Evolutionary conservation across 805 yeast species (phyloP).

Genomic region (Yamadazyma tumulicola): DNA sequence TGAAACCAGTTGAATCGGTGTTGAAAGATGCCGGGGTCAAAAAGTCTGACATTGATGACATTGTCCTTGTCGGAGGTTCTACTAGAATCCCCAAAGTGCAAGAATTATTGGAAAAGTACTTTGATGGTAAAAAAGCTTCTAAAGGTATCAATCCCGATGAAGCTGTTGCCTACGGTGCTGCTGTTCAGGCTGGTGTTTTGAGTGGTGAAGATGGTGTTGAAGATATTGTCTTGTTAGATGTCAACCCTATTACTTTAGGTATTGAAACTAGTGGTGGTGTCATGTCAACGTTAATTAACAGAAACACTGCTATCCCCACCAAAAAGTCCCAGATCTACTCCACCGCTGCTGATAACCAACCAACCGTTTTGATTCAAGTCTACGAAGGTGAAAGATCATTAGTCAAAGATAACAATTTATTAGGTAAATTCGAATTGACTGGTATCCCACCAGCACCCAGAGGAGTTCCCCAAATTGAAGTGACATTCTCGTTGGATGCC

Average conservation of each 20-base stretch:
- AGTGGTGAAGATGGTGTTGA: conserved; percentile 96
- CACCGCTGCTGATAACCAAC: conserved; percentile 97
- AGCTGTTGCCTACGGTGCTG: conserved; percentile 67
- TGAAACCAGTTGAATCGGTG: conserved; percentile 46
- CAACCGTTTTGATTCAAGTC: conserved; percentile 98
- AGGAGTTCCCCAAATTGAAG: conserved; percentile 99
- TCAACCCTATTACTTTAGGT: conserved; percentile 97
- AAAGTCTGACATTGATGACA: conserved; percentile 44
- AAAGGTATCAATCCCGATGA: conserved; percentile 50
- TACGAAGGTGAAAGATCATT: conserved; percentile 99
- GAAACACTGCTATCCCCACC: conserved; percentile 99
- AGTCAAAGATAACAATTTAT: conserved; percentile 94
- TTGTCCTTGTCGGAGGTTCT: conserved; percentile 48
- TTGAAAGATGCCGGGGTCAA: conserved; percentile 43
- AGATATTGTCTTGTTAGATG: conserved; percentile 93
- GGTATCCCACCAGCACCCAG: conserved; percentile 98
- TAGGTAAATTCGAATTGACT: conserved; percentile 98
- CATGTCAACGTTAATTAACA: conserved; percentile 97
- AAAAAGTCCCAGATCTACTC: conserved; percentile 98
- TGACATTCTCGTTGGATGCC: conserved; percentile 98
- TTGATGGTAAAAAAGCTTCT: conserved; percentile 55
- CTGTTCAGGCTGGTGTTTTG: conserved; percentile 98
- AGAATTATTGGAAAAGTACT: conserved; percentile 44
- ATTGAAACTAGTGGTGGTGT: conserved; percentile 99
- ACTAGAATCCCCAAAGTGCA: conserved; percentile 51